Evolutionary conservation across 306 rosid species (phyloP).

Genomic region (Oemleria cerasiformis): DNA sequence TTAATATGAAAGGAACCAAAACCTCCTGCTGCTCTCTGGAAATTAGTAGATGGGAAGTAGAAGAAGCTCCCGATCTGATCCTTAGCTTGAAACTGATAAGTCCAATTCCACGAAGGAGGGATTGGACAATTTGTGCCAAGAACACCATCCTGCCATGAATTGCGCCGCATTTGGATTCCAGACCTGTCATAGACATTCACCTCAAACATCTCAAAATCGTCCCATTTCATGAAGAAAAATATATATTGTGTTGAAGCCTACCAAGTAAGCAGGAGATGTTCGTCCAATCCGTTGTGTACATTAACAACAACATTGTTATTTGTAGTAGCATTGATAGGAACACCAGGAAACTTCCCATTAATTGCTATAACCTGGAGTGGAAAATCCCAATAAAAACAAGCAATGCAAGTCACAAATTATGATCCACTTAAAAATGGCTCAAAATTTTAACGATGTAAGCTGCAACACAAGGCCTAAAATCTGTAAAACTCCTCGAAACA

Average conservation of each 20-base stretch:
- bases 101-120: conserved; percentile 89
- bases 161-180: conserved; percentile 76
- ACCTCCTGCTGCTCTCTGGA: conserved; percentile 92
- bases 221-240: not conserved
- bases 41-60: conserved; percentile 71
- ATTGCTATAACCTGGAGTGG: conserved; percentile 69
- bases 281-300: conserved; percentile 70
- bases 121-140: conserved; percentile 89
- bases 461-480: not conserved
- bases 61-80: conserved; percentile 96
- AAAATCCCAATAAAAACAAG: conserved; percentile 7
- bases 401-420: not conserved
- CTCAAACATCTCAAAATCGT: conserved; percentile 8
- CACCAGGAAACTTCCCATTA: conserved; percentile 78
- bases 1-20: conserved; percentile 70
- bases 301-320: conserved; percentile 62
- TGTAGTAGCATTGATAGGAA: conserved; percentile 66
- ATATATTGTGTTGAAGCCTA: conserved; percentile 29
- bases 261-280: conserved; percentile 76
- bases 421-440: conserved; percentile 1
- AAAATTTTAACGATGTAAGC: not conserved
- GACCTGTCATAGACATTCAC: conserved; percentile 49
- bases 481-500: not conserved
- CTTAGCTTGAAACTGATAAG: conserved; percentile 85
- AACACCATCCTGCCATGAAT: conserved; percentile 90